These are phyloP conservation scores for Akebia trifoliata DNA, from an alignment of 164 flowering plant genomes.

Conservation along the genomic window DNA sequence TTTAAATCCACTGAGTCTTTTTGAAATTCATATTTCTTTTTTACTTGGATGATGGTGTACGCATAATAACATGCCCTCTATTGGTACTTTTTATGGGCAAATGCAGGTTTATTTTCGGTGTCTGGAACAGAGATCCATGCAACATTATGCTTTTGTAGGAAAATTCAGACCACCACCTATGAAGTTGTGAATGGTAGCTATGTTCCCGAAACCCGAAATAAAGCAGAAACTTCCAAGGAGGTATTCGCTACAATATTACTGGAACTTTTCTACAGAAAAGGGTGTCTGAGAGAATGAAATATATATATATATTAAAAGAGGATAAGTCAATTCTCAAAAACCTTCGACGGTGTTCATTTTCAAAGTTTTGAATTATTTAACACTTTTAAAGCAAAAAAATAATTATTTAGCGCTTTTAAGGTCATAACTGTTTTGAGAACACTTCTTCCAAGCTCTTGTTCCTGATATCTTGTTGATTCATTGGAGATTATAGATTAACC, in stretches of 20 bases:
- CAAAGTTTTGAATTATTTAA: background rate
- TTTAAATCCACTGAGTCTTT: too few relatives aligned
- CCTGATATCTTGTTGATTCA: background rate
- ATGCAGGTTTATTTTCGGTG: conserved; percentile 28
- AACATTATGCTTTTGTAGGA: conserved; percentile 34
- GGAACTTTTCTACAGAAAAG: background rate
- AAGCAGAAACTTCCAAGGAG: conserved; percentile 22
- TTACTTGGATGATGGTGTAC: background rate
- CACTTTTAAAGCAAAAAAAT: too few relatives aligned
- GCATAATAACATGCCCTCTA: background rate
- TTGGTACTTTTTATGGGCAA: conserved; percentile 1
- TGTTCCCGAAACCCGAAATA: conserved; percentile 26
- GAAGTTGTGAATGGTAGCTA: conserved; percentile 54
- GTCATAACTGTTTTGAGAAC: background rate
- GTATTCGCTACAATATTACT: conserved; percentile 15
- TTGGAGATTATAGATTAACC: background rate
- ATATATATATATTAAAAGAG: too few relatives aligned
- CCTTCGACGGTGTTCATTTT: background rate
- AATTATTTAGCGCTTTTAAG: background rate
- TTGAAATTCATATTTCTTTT: too few relatives aligned
- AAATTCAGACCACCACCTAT: conserved; percentile 47
- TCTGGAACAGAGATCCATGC: conserved; percentile 23
- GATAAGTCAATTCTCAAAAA: background rate
- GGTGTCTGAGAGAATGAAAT: background rate
- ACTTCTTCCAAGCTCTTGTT: background rate